Conservation (phyloP, 176 grass and related monocot genomes). For the Musa schizocarpa region DNA sequence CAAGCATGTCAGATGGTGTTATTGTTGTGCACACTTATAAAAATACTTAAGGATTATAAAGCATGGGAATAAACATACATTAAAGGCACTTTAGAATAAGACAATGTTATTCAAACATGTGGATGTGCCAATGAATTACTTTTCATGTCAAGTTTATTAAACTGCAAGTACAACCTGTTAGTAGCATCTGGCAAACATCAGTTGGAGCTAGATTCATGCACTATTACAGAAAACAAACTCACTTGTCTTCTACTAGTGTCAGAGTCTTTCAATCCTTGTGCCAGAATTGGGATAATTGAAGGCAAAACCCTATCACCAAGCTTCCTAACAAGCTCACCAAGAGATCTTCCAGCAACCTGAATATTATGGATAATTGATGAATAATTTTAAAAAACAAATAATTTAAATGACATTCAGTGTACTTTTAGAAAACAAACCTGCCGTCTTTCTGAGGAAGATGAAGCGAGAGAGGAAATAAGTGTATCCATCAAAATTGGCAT, state of each 20-base stretch:
- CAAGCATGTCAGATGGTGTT: too few species aligned
- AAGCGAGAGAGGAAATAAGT: conserved; percentile 92
- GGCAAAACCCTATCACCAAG: conserved; percentile 96
- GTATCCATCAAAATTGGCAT: conserved; percentile 97
- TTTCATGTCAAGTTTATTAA: too few species aligned
- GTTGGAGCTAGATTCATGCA: not conserved
- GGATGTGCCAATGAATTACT: too few species aligned
- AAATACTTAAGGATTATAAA: not conserved
- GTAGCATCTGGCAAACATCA: too few species aligned
- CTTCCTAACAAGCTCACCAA: conserved; percentile 97
- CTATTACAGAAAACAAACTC: conserved; percentile 29
- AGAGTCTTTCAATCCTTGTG: conserved; percentile 75
- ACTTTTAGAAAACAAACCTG: conserved; percentile 44
- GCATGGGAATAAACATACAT: conserved; percentile 6
- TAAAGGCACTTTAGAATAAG: conserved; percentile 11
- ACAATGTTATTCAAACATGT: not conserved
- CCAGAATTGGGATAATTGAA: conserved; percentile 88
- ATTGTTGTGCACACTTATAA: not conserved
- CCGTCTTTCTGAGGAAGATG: conserved; percentile 77
- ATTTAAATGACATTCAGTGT: conserved; percentile 13
- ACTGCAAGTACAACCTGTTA: too few species aligned
- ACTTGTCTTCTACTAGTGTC: conserved; percentile 85
- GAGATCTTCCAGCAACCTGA: conserved; percentile 87
- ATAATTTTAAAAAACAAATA: not conserved
- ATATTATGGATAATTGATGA: conserved; percentile 10